phyloP scores from a whole-genome alignment of 192 early-diverging fungal genomes.

The Linnemannia hyalina region DNA sequence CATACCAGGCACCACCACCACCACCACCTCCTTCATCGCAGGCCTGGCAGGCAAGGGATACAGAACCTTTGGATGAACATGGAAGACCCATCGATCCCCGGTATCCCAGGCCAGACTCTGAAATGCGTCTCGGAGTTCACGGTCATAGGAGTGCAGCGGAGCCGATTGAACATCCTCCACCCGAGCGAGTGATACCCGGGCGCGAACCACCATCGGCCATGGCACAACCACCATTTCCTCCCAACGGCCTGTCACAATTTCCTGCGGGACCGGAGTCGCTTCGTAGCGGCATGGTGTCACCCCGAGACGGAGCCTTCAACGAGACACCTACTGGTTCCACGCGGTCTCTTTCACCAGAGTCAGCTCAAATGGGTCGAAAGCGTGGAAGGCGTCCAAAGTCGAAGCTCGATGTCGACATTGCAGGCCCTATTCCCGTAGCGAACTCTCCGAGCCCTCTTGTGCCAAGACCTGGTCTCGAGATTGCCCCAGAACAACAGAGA shows the following conservation, averaged over 20 bases:
- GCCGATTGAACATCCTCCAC: neutral
- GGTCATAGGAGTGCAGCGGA: neutral
- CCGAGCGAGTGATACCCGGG: neutral
- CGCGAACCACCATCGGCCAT: slow-evolving; percentile 1
- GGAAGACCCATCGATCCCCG: slow-evolving; percentile 10
- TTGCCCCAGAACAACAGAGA: neutral
- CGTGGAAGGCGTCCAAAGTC: slow-evolving; percentile 11
- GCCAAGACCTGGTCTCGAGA: neutral
- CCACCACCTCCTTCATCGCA: neutral
- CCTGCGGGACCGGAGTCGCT: neutral
- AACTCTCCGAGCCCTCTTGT: neutral
- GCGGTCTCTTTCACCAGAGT: slow-evolving; percentile 22
- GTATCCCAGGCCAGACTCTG: neutral
- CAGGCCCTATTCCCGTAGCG: neutral
- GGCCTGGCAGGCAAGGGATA: neutral
- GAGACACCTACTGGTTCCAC: slow-evolving; percentile 5
- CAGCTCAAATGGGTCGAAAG: slow-evolving; percentile 1
- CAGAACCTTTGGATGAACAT: neutral
- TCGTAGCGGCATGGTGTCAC: neutral
- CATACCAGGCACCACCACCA: neutral
- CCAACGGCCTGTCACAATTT: neutral
- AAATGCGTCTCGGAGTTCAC: neutral
- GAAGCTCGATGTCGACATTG: neutral
- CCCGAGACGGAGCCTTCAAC: neutral
- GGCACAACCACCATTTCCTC: neutral